These are phyloP conservation scores for Hanseniaspora thailandica DNA, from an alignment of 805 yeast species.

Conservation along the genomic window DNA sequence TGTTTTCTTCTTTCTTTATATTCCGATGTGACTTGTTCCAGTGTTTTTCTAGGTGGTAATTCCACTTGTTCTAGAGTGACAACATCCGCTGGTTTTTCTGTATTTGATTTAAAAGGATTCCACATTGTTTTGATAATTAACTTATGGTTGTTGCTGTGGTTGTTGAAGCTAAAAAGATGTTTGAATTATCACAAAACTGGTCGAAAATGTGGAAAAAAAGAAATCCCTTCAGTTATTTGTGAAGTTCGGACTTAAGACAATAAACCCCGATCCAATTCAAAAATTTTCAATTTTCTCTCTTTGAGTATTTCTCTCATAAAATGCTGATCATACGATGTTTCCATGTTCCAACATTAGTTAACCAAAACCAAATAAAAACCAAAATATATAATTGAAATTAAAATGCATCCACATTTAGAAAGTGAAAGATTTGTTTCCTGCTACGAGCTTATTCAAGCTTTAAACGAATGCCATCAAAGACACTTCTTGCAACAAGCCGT, in stretches of 20 bases:
- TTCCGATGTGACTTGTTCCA: constrained; percentile 26
- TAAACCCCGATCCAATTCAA: no score
- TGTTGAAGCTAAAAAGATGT: no score
- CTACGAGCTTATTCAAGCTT: constrained; percentile 67
- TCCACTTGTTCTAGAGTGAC: not conserved
- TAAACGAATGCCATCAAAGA: constrained; percentile 75
- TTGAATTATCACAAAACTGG: no score
- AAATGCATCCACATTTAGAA: constrained; percentile 46
- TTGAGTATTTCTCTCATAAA: no score
- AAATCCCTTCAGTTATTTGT: no score
- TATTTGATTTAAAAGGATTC: not conserved
- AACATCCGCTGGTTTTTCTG: not conserved
- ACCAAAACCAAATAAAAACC: not conserved
- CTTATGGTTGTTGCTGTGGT: not conserved
- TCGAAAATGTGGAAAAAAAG: no score
- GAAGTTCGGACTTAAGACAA: no score
- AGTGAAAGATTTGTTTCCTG: constrained; percentile 53
- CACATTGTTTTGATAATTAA: not conserved
- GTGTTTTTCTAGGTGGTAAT: not conserved
- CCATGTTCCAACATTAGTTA: no score
- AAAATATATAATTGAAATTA: not conserved
- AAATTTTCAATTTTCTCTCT: no score
- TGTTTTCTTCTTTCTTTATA: constrained; percentile 52
- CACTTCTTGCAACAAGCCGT: constrained; percentile 57
- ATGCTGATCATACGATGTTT: no score